Base-by-base conservation (phyloP, 2,329 filamentous ascomycete genomes). In the Epichloe glyceriae region DNA sequence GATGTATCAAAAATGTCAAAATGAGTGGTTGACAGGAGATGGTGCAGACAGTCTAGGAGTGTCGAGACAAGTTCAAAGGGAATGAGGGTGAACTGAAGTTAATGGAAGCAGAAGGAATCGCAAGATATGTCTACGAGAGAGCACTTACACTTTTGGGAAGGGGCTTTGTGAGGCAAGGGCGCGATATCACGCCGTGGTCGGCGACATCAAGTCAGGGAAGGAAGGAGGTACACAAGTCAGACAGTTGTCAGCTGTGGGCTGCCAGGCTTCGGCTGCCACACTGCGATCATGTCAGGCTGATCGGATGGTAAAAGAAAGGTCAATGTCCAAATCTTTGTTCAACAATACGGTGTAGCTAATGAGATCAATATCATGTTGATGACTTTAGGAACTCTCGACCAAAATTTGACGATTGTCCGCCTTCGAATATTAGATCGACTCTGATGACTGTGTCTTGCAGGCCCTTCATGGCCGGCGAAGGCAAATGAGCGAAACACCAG, bases 1-100 rank as follows among this genome's bases (percentile, higher is more conserved):
- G 49, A 41, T 51, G 34, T 37, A 42, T 49, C 22, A 42, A 41
- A 46, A 51, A 33, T 26, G 39, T 37, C 40, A 42, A 51, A 53
- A 53, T n/a, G 45, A 38, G 14, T 10, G 52, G 17, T 22, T 33
- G 45, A 42, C 35, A 41, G 30, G 30, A 41, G 34, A 46, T 38
- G 42, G 17, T 46, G 12, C 22, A 49, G 35, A 19, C 5, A 11
- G 20, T 41, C 15, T 11, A 49, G n/a, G 5, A n/a, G 19, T 33
- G 35, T 42, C 14, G 30, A 11, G n/a, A 19, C 22, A 33, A 14
- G 11, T 17, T 11, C 20, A 12, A 22, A 30, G 26, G 15, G 4
- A 12, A 12, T 17, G 35, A 26, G 20, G 30, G 46, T 47, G 20
- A 40, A 1, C 17, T 30, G 19, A 5, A 11, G 41, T 10, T 15